These are phyloP conservation scores for Cenchrus fungigraminus DNA, from an alignment of 176 grass and related monocot species.

Conservation along the genomic window DNA sequence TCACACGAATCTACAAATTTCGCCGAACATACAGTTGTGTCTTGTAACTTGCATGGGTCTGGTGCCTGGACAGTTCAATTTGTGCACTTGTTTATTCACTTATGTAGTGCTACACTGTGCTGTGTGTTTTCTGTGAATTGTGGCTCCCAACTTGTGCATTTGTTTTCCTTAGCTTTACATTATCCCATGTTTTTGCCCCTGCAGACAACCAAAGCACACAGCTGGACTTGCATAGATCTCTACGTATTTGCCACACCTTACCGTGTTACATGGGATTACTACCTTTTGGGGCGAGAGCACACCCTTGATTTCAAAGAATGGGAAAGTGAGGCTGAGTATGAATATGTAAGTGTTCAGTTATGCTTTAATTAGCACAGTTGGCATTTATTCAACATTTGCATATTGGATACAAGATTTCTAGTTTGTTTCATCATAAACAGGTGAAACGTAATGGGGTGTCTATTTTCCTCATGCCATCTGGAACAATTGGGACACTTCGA, in stretches of 20 bases:
- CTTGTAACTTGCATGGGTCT: not conserved
- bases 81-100: not conserved
- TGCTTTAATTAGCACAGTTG: conserved; percentile 8
- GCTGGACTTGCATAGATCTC: conserved; percentile 97
- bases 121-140: not conserved
- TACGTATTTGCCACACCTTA: conserved; percentile 97
- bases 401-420: conserved; percentile 15
- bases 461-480: conserved; percentile 96
- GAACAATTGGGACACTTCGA: conserved; percentile 93
- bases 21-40: not conserved
- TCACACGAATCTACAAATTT: not conserved
- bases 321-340: conserved; percentile 86
- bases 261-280: conserved; percentile 96
- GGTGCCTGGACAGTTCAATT: not conserved
- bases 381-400: conserved; percentile 18
- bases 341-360: conserved; percentile 74
- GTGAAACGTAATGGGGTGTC: conserved; percentile 94
- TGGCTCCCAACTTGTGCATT: not conserved
- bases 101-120: not conserved
- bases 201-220: conserved; percentile 81
- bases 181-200: not conserved
- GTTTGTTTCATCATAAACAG: conserved; percentile 50
- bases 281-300: conserved; percentile 86
- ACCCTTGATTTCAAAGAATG: conserved; percentile 89
- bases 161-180: not conserved